Percentiles rank a stretch among this genome's conserved stretches.
phyloP scores from a whole-genome alignment of 768 basidiomycete genomes.

The Melanogaster broomeanus region DNA sequence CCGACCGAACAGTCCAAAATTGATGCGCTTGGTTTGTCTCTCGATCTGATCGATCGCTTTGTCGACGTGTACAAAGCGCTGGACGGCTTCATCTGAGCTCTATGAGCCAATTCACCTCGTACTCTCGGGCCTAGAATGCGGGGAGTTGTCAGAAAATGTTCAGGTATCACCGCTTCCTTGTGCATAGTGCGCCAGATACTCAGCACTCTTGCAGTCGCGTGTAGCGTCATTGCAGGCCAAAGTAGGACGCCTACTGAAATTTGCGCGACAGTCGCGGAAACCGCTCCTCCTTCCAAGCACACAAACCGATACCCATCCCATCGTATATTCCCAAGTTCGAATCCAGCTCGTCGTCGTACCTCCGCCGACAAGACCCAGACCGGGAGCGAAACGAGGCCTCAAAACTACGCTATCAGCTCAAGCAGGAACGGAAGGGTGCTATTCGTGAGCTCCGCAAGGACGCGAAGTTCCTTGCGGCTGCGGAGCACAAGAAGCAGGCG shows the following conservation, averaged over 20 bases:
- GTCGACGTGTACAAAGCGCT: conserved; percentile 77
- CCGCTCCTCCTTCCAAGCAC: conserved; percentile 86
- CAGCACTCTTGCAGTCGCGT: conserved; percentile 44
- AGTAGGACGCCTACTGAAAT: conserved; percentile 66
- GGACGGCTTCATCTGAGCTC: conserved; percentile 84
- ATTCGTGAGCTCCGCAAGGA: conserved; percentile 97
- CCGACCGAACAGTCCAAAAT: conserved; percentile 64
- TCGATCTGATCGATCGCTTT: conserved; percentile 66
- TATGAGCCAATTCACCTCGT: conserved; percentile 67
- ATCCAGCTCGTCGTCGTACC: conserved; percentile 66
- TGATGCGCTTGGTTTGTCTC: conserved; percentile 62
- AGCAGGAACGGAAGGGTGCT: conserved; percentile 96
- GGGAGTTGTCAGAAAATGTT: conserved; percentile 49
- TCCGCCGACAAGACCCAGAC: conserved; percentile 87
- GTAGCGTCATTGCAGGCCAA: conserved; percentile 48
- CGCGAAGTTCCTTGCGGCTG: conserved; percentile 86
- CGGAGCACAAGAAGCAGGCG: conserved; percentile 80
- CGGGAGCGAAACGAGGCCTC: conserved; percentile 83
- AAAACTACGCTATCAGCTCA: conserved; percentile 86
- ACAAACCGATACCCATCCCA: conserved; percentile 95
- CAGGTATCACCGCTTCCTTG: conserved; percentile 45
- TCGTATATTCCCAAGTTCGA: conserved; percentile 96
- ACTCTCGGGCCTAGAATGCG: conserved; percentile 52
- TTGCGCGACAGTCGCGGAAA: conserved; percentile 67
- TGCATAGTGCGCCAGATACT: conserved; percentile 8